Base-by-base conservation (phyloP, 2,329 filamentous ascomycete species). In the Graphiopsis chlorocephala region DNA sequence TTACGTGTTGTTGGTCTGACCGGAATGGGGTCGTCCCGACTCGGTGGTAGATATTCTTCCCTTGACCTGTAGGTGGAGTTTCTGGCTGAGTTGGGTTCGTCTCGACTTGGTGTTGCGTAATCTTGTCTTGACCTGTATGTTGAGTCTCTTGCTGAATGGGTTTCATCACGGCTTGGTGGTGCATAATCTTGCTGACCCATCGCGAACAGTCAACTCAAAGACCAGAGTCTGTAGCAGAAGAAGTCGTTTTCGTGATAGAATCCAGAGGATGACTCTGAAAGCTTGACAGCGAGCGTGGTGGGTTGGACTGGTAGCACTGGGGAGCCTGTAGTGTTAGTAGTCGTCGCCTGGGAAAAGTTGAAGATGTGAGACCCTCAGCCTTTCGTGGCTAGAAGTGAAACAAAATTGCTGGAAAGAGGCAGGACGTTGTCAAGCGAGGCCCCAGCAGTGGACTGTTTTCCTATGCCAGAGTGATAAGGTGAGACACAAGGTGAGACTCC, bases 11-110 rank as follows among this genome's bases (percentile, higher is more conserved):
- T 72, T 28, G 65, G 65, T 47, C 58, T 55, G 28, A 50, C 50
- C 17, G 60, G 61, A 59, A 47, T 65, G 28, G 58, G 14, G 31
- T 68, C 65, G 33, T 68, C 67, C 33, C 62, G 59, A 42, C 50
- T 68, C 28, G 56, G 33, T 6, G 60, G 60, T 35, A 35, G 60
- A 29, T 61, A 52, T 5, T 62, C 53, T n/a, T 56, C 31, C 56
- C 72, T 68, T 26, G 72, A 73, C 48, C 73, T 72, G 69, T 73
- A 74, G 17, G 71, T 55, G 17, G 72, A 73, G 35, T 66, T 66
- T 35, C 58, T 53, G 29, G 56, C 55, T 8, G 60, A 64, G 60
- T 50, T 63, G 31, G 61, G 28, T 29, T 68, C 66, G 8, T 65
- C 67, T 50, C 64, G 59, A 42, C 50, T 68, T 47, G 59, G 47